A percentile compares a stretch with the other conserved stretches of the same genome.
These are phyloP conservation scores for Mucor piriformis DNA, from an alignment of 371 early-diverging fungal genomes.

Conservation along the genomic window DNA sequence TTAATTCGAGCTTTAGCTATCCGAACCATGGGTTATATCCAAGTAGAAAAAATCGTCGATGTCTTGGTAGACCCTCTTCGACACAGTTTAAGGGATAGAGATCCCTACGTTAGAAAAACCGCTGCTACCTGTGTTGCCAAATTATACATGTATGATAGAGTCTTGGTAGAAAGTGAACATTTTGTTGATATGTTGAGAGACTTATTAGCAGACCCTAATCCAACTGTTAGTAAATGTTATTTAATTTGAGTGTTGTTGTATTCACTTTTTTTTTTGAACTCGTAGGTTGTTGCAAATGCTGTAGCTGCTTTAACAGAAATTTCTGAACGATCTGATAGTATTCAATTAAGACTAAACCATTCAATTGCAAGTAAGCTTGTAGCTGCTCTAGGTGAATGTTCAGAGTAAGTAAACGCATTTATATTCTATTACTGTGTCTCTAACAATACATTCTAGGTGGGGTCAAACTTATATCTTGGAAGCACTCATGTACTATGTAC, in stretches of 20 bases:
- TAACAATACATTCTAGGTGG: slow-evolving; percentile 65
- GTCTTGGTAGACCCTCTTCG: slow-evolving; percentile 82
- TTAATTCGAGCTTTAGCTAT: slow-evolving; percentile 90
- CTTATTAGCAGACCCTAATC: slow-evolving; percentile 91
- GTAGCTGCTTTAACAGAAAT: slow-evolving; percentile 92
- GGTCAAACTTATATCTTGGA: slow-evolving; percentile 91
- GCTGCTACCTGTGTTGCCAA: slow-evolving; percentile 94
- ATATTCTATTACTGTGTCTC: too few species aligned
- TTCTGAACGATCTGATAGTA: slow-evolving; percentile 73
- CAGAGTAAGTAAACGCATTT: slow-evolving; percentile 67
- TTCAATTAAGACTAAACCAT: slow-evolving; percentile 76
- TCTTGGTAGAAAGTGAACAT: slow-evolving; percentile 71
- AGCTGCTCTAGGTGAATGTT: slow-evolving; percentile 92
- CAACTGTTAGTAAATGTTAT: slow-evolving; percentile 88
- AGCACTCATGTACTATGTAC: slow-evolving; percentile 83
- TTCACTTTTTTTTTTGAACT: background rate
- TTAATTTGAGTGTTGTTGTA: too few species aligned
- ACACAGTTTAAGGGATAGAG: slow-evolving; percentile 66
- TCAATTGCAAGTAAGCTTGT: slow-evolving; percentile 82
- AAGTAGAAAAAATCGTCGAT: slow-evolving; percentile 90
- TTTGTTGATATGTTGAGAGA: slow-evolving; percentile 85
- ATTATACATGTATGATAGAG: slow-evolving; percentile 68
- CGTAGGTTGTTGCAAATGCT: slow-evolving; percentile 90
- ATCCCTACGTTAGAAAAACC: slow-evolving; percentile 94
- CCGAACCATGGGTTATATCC: slow-evolving; percentile 93